These are phyloP conservation scores for Synchytrium microbalum DNA, from an alignment of 371 early-diverging fungal genomes.

Conservation along the genomic window DNA sequence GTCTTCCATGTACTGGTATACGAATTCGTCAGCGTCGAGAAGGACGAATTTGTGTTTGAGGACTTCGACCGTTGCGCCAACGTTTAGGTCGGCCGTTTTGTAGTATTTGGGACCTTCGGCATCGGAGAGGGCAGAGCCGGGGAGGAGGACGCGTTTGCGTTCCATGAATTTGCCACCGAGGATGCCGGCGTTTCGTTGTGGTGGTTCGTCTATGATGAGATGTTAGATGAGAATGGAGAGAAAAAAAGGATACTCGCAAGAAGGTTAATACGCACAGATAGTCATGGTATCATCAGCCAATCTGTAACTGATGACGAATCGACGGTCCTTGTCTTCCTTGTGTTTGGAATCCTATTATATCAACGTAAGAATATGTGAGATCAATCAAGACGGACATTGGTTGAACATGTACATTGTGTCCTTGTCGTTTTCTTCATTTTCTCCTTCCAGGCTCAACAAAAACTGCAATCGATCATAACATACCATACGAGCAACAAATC, in stretches of 20 bases:
- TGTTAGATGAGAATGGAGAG: neutral
- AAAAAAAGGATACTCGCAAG: slow-evolving; percentile 11
- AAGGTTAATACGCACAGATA: slow-evolving; percentile 47
- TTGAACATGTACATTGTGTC: neutral
- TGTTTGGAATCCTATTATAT: slow-evolving; percentile 40
- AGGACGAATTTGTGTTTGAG: slow-evolving; percentile 37
- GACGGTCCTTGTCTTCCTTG: slow-evolving; percentile 42
- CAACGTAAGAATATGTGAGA: slow-evolving; percentile 2
- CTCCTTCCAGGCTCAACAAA: slow-evolving; percentile 2
- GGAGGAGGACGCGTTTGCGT: slow-evolving; percentile 38
- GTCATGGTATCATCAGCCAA: slow-evolving; percentile 48
- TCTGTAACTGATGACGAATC: slow-evolving; percentile 46
- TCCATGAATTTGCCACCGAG: slow-evolving; percentile 54
- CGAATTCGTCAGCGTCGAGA: slow-evolving; percentile 52
- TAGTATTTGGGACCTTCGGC: slow-evolving; percentile 39
- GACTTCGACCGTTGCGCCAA: slow-evolving; percentile 37
- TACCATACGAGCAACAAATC: slow-evolving; percentile 51
- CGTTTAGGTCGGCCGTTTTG: slow-evolving; percentile 30
- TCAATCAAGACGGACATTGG: neutral
- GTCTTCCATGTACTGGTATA: slow-evolving; percentile 34
- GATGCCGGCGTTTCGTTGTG: slow-evolving; percentile 39
- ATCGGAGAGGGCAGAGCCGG: slow-evolving; percentile 33
- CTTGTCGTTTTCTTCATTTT: neutral
- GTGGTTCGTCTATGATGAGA: neutral
- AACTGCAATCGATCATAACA: slow-evolving; percentile 2